phyloP scores from a whole-genome alignment of 1,284 basidiomycete species.

The Entoloma clypeatum region DNA sequence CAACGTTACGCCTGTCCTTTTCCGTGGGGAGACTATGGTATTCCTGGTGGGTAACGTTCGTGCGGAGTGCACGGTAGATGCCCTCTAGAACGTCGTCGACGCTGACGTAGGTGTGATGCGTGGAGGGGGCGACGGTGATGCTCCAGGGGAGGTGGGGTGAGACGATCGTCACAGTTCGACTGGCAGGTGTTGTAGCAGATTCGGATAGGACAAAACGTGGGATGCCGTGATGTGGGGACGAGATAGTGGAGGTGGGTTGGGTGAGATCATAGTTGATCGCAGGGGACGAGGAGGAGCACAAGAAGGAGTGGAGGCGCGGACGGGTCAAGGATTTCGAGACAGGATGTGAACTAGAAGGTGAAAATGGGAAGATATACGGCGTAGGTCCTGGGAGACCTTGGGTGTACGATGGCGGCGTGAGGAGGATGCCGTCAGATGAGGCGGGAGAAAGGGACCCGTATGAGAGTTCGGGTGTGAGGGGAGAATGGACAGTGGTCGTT shows the following conservation, averaged over 20 bases:
- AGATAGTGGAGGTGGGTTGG: conserved; percentile 26
- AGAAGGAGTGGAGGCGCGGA: conserved; percentile 26
- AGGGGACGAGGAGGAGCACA: conserved; percentile 31
- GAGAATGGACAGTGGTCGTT: conserved; percentile 25
- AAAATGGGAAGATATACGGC: conserved; percentile 11
- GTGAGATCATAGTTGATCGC: conserved; percentile 28
- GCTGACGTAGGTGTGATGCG: conserved; percentile 26
- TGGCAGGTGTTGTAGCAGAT: conserved; percentile 33
- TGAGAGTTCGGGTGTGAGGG: conserved; percentile 21
- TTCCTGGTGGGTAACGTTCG: conserved; percentile 35
- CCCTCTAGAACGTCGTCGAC: conserved; percentile 35
- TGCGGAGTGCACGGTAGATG: conserved; percentile 35
- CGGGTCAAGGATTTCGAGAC: neutral
- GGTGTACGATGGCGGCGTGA: conserved; percentile 23
- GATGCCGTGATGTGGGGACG: conserved; percentile 25
- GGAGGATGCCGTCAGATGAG: conserved; percentile 23
- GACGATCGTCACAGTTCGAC: conserved; percentile 26
- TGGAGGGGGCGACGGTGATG: conserved; percentile 26
- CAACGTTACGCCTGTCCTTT: conserved; percentile 33
- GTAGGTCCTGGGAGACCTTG: conserved; percentile 21
- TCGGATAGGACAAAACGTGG: conserved; percentile 27
- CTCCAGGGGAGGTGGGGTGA: conserved; percentile 33
- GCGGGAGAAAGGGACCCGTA: conserved; percentile 22
- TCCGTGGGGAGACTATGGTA: conserved; percentile 33
- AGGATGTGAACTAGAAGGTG: neutral